Percentiles rank a stretch among this genome's conserved stretches.
phyloP scores from a whole-genome alignment of 805 yeast genomes.

The Yamadazyma kitorensis region DNA sequence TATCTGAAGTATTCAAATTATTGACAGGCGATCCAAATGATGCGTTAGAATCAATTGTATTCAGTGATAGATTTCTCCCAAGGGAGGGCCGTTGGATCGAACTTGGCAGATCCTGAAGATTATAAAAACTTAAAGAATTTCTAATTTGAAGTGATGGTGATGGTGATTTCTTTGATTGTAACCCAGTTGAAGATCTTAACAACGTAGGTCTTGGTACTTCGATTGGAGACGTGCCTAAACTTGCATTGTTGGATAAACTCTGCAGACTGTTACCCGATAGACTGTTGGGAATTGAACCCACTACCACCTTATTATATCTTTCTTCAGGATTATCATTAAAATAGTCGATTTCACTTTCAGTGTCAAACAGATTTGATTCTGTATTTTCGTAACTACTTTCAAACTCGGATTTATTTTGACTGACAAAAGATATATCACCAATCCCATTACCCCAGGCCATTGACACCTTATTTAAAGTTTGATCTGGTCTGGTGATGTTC shows the following conservation, averaged over 20 bases:
- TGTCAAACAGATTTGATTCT: conserved; percentile 12
- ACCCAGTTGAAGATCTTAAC: conserved; percentile 12
- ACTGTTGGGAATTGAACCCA: conserved; percentile 12
- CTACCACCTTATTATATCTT: conserved; percentile 12
- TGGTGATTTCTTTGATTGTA: conserved; percentile 5
- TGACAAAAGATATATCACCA: conserved; percentile 49
- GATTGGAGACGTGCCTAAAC: conserved; percentile 10
- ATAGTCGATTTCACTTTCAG: conserved; percentile 10
- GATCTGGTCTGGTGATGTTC: conserved; percentile 37
- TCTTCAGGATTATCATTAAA: conserved; percentile 9
- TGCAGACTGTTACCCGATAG: conserved; percentile 1
- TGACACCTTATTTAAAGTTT: conserved; percentile 50
- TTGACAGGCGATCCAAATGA: conserved; percentile 17
- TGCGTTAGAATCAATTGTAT: conserved; percentile 31
- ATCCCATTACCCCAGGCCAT: conserved; percentile 56
- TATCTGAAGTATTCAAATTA: conserved; percentile 3
- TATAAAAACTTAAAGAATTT: conserved; percentile 11
- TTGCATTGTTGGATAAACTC: conserved; percentile 1
- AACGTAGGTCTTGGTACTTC: conserved; percentile 13
- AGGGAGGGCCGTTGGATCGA: conserved; percentile 32
- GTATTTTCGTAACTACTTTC: conserved; percentile 17
- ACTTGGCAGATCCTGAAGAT: conserved; percentile 7
- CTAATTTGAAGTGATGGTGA: conserved; percentile 16
- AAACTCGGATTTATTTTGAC: conserved; percentile 47
- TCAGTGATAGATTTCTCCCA: conserved; percentile 31